These are phyloP conservation scores for Mycena sp. DNA, from an alignment of 1,284 basidiomycete species.

Conservation along the genomic window DNA sequence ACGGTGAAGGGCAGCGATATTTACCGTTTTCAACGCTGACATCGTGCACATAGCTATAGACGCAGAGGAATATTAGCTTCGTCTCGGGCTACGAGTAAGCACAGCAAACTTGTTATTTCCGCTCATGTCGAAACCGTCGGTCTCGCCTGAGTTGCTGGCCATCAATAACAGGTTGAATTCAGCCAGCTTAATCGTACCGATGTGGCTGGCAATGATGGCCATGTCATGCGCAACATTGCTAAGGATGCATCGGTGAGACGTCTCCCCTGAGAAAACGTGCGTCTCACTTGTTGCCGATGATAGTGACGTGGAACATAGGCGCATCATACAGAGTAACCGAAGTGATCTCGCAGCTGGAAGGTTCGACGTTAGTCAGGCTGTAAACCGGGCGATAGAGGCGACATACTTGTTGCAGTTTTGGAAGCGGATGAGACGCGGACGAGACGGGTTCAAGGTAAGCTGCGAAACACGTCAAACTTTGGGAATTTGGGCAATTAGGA, in stretches of 20 bases:
- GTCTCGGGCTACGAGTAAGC: constrained; percentile 24
- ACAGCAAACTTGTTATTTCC: constrained; percentile 23
- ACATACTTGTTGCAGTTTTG: constrained; percentile 23
- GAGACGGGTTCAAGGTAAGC: constrained; percentile 28
- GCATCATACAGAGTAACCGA: constrained; percentile 22
- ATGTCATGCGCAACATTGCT: constrained; percentile 26
- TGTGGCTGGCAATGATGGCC: constrained; percentile 18
- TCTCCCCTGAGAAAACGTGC: no score
- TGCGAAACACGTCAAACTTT: neutral
- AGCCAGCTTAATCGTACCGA: constrained; percentile 5
- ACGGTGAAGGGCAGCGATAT: neutral
- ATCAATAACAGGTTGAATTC: neutral
- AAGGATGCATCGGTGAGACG: no score
- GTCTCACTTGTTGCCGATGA: constrained; percentile 27
- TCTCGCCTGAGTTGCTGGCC: neutral
- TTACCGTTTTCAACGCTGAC: constrained; percentile 34
- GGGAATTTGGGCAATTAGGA: neutral
- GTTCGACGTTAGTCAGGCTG: no score
- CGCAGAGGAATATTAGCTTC: no score
- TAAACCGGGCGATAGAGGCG: no score
- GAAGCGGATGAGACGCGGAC: constrained; percentile 25
- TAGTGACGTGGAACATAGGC: constrained; percentile 22
- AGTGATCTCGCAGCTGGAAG: constrained; percentile 20
- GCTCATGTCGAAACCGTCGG: constrained; percentile 22
- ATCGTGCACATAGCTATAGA: constrained; percentile 33